Evolutionary conservation across 257 asterid genomes (phyloP).

Genomic region (Cinchona pubescens): DNA sequence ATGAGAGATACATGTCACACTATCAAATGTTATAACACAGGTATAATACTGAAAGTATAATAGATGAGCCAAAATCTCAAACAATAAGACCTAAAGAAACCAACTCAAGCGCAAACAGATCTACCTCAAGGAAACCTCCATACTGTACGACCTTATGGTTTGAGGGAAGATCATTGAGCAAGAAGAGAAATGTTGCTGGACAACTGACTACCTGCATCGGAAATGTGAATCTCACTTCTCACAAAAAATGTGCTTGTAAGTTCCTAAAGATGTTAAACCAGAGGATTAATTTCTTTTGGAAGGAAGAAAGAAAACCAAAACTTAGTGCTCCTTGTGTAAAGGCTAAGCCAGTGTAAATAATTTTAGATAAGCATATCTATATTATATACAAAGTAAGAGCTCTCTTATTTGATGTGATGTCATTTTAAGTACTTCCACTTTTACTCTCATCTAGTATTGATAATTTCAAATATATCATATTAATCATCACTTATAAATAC

Average conservation of each 20-base stretch:
- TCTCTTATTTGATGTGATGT: too few relatives aligned
- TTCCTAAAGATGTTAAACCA: slow-evolving; percentile 46
- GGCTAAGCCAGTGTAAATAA: slow-evolving; percentile 22
- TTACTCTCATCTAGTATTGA: too few relatives aligned
- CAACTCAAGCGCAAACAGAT: slow-evolving; percentile 25
- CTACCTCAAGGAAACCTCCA: slow-evolving; percentile 20
- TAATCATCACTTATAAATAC: too few relatives aligned
- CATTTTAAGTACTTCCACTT: too few relatives aligned
- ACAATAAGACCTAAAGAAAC: too few relatives aligned
- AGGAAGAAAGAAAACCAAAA: slow-evolving; percentile 48
- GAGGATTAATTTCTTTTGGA: slow-evolving; percentile 47
- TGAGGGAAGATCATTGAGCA: slow-evolving; percentile 41
- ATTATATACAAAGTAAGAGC: not conserved
- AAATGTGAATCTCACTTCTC: slow-evolving; percentile 53
- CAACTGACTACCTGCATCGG: slow-evolving; percentile 52
- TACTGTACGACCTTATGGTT: slow-evolving; percentile 22
- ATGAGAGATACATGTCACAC: too few relatives aligned
- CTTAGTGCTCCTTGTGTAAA: slow-evolving; percentile 12
- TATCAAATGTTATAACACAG: too few relatives aligned
- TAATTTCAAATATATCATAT: too few relatives aligned
- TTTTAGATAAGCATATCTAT: not conserved
- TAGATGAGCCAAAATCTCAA: too few relatives aligned
- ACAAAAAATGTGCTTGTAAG: slow-evolving; percentile 45
- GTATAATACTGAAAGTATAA: too few relatives aligned
- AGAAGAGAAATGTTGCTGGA: slow-evolving; percentile 40